Evolutionary conservation across 192 early-diverging fungal genomes (phyloP), one percentile per base, ranked within the genome.

Genomic region (Phycomyces blakesleeanus): DNA sequence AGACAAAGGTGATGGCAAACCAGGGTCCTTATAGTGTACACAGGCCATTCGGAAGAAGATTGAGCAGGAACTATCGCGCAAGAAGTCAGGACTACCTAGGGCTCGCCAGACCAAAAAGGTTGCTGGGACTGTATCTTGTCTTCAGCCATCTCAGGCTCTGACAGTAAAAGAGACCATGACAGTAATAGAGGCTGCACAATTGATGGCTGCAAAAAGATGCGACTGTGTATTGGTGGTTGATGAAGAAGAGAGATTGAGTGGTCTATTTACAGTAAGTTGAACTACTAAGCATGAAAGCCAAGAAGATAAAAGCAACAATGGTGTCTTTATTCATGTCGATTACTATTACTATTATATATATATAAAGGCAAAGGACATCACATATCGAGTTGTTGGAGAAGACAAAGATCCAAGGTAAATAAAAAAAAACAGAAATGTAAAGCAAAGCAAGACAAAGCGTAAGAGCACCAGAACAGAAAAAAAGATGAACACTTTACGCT

Each of bases 191-290:
- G 91, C 89, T 0, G 86, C 92, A 16, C 92, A 92, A 76, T 79
- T 92, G 63, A 99, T 99, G 97, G 96, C 97, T 3, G 97, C 97
- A 15, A 98, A 97, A 80, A 84, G 96, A 26, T 85, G 88, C 6
- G 97, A 99, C 73, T 93, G 92, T 67, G 91, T 99, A 40, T 81
- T 99, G 14, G 88, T 97, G 38, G 91, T 97, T n/a, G 91, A 96
- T 72, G 86, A 89, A 27, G 88, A 95, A 20, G 93, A 95, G 62
- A 90, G 91, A 63, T 82, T 98, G 61, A 80, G 83, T 5, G 97
- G 96, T 29, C 98, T 99, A 63, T 90, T 99, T 68, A 99, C 97
- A 0, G 68, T 69, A 57, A 63, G 51, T 15, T n/a, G n/a, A n/a
- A n/a, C n/a, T n/a, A n/a, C n/a, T n/a, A n/a, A n/a, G n/a, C n/a